Evolutionary conservation across 495 filamentous ascomycete species (phyloP).

Genomic region (Hyaloscypha hepaticicola): DNA sequence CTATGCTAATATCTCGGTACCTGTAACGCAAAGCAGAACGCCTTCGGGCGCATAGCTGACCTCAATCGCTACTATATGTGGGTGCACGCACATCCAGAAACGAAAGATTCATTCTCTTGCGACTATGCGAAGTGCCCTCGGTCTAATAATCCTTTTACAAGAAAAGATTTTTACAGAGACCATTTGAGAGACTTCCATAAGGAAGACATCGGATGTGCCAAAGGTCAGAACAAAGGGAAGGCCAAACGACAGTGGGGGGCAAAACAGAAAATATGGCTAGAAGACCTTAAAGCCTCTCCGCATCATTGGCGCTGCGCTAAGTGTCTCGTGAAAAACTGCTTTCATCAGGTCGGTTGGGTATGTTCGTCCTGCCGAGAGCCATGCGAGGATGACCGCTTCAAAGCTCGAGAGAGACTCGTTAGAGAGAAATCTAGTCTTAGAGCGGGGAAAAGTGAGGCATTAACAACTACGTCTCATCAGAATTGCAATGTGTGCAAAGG

Average conservation of each 20-base stretch:
- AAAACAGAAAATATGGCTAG: slow-evolving; percentile 29
- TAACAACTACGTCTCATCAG: too few species aligned
- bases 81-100: slow-evolving; percentile 35
- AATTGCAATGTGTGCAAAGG: too few species aligned
- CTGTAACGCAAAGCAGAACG: slow-evolving; percentile 8
- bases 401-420: neutral
- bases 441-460: too few species aligned
- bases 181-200: slow-evolving; percentile 50
- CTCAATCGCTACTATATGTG: slow-evolving; percentile 44
- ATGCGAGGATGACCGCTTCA: slow-evolving; percentile 31
- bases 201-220: slow-evolving; percentile 42
- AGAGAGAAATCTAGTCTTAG: too few species aligned
- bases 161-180: slow-evolving; percentile 40
- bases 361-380: slow-evolving; percentile 41
- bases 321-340: slow-evolving; percentile 41
- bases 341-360: slow-evolving; percentile 36
- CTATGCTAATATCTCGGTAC: slow-evolving; percentile 38
- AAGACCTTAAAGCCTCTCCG: slow-evolving; percentile 32
- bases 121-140: slow-evolving; percentile 27
- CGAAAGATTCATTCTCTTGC: slow-evolving; percentile 39
- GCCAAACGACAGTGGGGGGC: slow-evolving; percentile 23
- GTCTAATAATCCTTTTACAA: slow-evolving; percentile 15
- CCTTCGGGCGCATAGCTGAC: slow-evolving; percentile 47
- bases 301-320: slow-evolving; percentile 45
- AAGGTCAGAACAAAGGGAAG: slow-evolving; percentile 28